phyloP scores from a whole-genome alignment of 257 asterid genomes.

The Lantana camara region DNA sequence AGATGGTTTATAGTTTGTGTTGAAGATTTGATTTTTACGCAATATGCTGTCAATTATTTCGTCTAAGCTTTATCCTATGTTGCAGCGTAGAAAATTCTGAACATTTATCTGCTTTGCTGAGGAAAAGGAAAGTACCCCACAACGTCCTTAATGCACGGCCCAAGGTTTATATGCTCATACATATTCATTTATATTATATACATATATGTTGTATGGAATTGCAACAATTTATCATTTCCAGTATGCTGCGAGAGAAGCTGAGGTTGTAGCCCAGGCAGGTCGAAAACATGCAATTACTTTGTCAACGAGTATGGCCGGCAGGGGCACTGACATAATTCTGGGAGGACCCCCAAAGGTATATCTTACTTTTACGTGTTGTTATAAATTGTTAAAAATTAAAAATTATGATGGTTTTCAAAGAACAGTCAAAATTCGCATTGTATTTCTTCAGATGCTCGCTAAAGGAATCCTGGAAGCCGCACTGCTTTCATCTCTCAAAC shows the following conservation, averaged over 20 bases:
- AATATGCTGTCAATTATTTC: not conserved
- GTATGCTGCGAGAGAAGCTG: constrained; percentile 99
- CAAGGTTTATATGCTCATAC: constrained; percentile 55
- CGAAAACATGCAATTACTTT: constrained; percentile 91
- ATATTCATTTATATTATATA: constrained; percentile 11
- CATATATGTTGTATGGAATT: constrained; percentile 11
- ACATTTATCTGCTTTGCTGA: constrained; percentile 73
- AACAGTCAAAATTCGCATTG: constrained; percentile 21
- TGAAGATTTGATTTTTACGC: constrained; percentile 11
- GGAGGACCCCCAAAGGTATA: constrained; percentile 98
- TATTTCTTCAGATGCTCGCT: constrained; percentile 81
- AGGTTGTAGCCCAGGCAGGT: constrained; percentile 97
- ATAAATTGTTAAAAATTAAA: not conserved
- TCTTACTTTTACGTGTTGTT: constrained; percentile 18
- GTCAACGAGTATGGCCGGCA: constrained; percentile 98
- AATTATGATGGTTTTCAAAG: constrained; percentile 1
- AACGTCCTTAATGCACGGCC: constrained; percentile 98
- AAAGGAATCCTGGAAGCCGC: constrained; percentile 77
- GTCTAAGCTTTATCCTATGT: not conserved
- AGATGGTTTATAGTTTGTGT: no score
- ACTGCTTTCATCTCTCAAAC: constrained; percentile 72
- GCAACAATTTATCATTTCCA: constrained; percentile 37
- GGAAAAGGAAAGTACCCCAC: constrained; percentile 76
- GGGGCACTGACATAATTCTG: constrained; percentile 97
- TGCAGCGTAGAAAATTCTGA: constrained; percentile 98